Base-by-base conservation (phyloP, 2,329 filamentous ascomycete genomes). In the Diaporthe humulicola region DNA sequence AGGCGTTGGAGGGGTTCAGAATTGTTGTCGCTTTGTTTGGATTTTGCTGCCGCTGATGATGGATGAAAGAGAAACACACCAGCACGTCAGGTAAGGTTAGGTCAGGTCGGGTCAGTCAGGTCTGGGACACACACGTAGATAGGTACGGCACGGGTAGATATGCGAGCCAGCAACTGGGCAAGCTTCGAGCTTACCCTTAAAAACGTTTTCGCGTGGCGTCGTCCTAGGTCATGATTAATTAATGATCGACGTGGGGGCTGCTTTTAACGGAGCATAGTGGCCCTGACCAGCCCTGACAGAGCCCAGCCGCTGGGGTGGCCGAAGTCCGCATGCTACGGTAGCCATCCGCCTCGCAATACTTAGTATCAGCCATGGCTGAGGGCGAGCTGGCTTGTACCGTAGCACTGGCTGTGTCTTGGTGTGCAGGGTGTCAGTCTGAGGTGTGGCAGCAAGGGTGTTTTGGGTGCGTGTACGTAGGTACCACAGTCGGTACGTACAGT, bases 201-300 rank as follows among this genome's bases (percentile, higher is more conserved):
- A 61, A 69, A 69, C 64, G 64, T 54, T 69, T 69, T 54, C 33
- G 64, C 64, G 64, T 69, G 64, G 64, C 64, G 64, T 69, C 64
- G 64, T 28, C 9, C 64, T 69, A 69, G 64, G 64, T 69, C 64
- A 69, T 69, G 64, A 69, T 69, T 69, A 30, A 69, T 69, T 54
- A 54, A 69, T 69, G 64, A 69, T 69, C 64, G 64, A 69, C 64
- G 64, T 67, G 64, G 64, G 64, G 64, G 64, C 64, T 66, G n/a
- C 64, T 52, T 69, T 40, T 69, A 69, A 54, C 64, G 64, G 64
- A 48, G 48, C 48, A 69, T 48, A 48, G 60, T 64, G 60, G 60
- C 60, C 60, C 60, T 38, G 38, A 8, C 7, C 7, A 12, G 38
- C 38, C 48, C 48, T 69, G 64, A 69, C 64, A 54, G 64, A 40